phyloP scores from a whole-genome alignment of 768 basidiomycete genomes.

The Agaricus bisporus region DNA sequence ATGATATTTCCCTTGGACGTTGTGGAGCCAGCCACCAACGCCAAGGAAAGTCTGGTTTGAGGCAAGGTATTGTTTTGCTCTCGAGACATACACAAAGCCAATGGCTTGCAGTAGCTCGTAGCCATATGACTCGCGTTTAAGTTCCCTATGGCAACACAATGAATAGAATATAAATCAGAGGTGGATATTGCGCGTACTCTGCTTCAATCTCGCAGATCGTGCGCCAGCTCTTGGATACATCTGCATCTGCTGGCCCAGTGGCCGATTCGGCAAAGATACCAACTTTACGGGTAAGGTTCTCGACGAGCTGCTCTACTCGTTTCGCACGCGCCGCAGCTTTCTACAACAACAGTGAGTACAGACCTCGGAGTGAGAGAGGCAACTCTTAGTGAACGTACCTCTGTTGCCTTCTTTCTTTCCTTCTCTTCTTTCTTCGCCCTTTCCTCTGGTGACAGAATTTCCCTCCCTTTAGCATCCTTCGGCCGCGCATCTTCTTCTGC shows the following conservation, averaged over 20 bases:
- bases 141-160: slow-evolving; percentile 42
- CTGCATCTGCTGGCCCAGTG: slow-evolving; percentile 56
- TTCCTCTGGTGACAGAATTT: slow-evolving; percentile 62
- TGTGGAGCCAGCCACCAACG: slow-evolving; percentile 90
- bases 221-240: slow-evolving; percentile 67
- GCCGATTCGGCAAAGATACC: slow-evolving; percentile 87
- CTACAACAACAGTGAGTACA: slow-evolving; percentile 27
- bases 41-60: slow-evolving; percentile 69
- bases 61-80: slow-evolving; percentile 79
- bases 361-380: slow-evolving; percentile 9
- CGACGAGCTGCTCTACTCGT: slow-evolving; percentile 69
- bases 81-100: slow-evolving; percentile 79
- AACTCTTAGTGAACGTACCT: slow-evolving; percentile 39
- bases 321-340: slow-evolving; percentile 77
- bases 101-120: slow-evolving; percentile 80
- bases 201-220: slow-evolving; percentile 79
- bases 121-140: slow-evolving; percentile 84
- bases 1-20: slow-evolving; percentile 88
- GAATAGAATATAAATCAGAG: slow-evolving; percentile 3
- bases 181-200: slow-evolving; percentile 46
- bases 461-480: slow-evolving; percentile 46
- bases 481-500: slow-evolving; percentile 45
- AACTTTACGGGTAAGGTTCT: slow-evolving; percentile 75
- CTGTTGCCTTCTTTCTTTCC: slow-evolving; percentile 51
- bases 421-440: slow-evolving; percentile 71